Evolutionary conservation across 1,284 basidiomycete genomes (phyloP), one percentile per base, ranked within the genome.

Genomic region (Ceratobasidium theobromae): DNA sequence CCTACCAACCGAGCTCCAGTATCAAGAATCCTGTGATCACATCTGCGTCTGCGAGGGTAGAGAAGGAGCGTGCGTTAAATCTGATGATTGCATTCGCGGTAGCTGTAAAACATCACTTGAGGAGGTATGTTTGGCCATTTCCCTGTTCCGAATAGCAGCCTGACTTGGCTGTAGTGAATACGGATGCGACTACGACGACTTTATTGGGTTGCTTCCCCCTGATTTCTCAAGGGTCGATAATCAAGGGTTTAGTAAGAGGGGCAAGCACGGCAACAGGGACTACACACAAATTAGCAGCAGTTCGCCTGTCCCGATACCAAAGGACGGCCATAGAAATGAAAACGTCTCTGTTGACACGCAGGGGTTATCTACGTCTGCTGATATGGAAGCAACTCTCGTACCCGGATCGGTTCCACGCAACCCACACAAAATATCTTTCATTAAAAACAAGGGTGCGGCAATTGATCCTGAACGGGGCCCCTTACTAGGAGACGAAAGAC

Each of bases 61-160:
- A 84, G 71, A 96, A 96, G 78, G 81, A 84, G 12, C 83, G 91
- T 69, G 79, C 83, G 21, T 75, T 96, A 52, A 85, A 84, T 66
- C 81, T 92, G 38, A 81, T 85, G 32, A 77, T 90, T 18, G 82
- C 84, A 4, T 93, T 87, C 72, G 84, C 83, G 12, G 86, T 80
- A 73, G 82, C 90, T 9, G 81, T 84, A 21, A 93, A 92, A 75
- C 89, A 86, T 73, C 90, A 93, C 72, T 79, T 92, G 54, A 84
- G 90, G 33, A 87, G 84, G 43, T 46, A 12, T 40, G 30, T 30
- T 28, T 38, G 28, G 6, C 14, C 11, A 12, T 30, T 33, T 32
- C 66, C 51, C 30, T 49, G 57, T 48, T 46, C 70, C 11, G 53
- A 67, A 28, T 54, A 68, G 11, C 68, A n/a, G n/a, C 86, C 88